Evolutionary conservation across 805 yeast genomes (phyloP), one percentile per base, ranked within the genome.

Genomic region (Kodamaea leandrae): DNA sequence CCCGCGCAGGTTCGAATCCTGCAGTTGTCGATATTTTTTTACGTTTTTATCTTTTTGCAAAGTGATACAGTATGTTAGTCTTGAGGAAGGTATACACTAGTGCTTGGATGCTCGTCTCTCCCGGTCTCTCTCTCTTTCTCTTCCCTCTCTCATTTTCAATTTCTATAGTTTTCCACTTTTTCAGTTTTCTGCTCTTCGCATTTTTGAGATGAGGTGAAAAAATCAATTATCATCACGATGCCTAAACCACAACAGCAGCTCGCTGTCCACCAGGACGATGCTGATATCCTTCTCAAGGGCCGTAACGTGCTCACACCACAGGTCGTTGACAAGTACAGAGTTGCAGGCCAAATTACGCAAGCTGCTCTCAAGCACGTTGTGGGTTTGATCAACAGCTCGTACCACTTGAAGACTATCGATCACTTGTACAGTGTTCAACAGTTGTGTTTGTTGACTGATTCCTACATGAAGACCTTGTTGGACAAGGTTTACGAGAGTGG

Each of bases 301-400:
- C 86, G 79, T 59, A 88, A 88, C 61, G 74, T 79, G 30, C 72
- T 88, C 49, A 71, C 70, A 50, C 80, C 72, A 21, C 46, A 73
- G 13, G 82, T 83, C 8, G 58, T 87, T 19, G 91, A 83, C 51
- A 90, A 89, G 65, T 89, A 90, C 66, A 77, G 95, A 64, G 71
- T 80, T 37, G 96, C 96, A 4, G 97, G 96, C 36, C 88, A 86
- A 63, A 81, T 89, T 52, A 69, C 93, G 3, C 96, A 90, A 65
- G 83, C 95, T 15, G 83, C 88, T 42, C 70, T 90, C 51, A 66
- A 76, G 44, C 84, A 85, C 58, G 68, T 86, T 37, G 68, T 76
- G 6, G 70, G 75, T 41, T 74, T 86, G 57, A 82, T 88, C 51
- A 83, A 85, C 56, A 80, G 81, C 49, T 76, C 83, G 13, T 85